Evolutionary conservation across 345 rosid species (phyloP).

Genomic region (Geranium brycei): DNA sequence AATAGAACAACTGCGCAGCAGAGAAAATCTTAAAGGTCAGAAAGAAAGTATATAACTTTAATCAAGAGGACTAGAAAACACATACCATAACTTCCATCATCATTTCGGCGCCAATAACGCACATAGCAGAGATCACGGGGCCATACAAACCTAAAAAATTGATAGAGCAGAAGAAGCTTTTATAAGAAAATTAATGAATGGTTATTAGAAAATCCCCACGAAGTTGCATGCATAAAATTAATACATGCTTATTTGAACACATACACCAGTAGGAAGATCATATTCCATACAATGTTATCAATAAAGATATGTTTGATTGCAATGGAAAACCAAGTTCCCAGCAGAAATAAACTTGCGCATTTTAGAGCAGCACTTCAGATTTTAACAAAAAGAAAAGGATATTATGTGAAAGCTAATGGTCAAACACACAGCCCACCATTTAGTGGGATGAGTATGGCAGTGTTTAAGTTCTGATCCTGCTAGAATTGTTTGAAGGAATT

Average conservation of each 20-base stretch:
- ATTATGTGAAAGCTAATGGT: too few relatives aligned
- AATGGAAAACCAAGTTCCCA: not conserved
- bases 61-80: slow-evolving; percentile 7
- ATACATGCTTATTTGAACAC: not conserved
- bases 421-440: too few relatives aligned
- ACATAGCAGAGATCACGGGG: slow-evolving; percentile 99
- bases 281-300: not conserved
- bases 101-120: slow-evolving; percentile 97
- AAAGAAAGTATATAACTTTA: slow-evolving; percentile 8
- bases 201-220: not conserved
- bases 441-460: too few relatives aligned
- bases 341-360: too few relatives aligned
- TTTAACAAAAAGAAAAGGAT: not conserved
- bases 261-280: not conserved
- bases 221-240: not conserved
- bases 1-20: slow-evolving; percentile 70
- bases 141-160: slow-evolving; percentile 74
- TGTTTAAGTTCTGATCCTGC: too few relatives aligned
- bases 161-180: slow-evolving; percentile 3
- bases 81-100: slow-evolving; percentile 96
- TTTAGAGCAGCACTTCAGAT: not conserved
- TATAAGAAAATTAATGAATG: not conserved
- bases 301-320: not conserved
- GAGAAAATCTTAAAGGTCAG: slow-evolving; percentile 12
- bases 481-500: too few relatives aligned